Conservation (phyloP, 2,329 filamentous ascomycete species). For the Phaeosphaeria sp. region DNA sequence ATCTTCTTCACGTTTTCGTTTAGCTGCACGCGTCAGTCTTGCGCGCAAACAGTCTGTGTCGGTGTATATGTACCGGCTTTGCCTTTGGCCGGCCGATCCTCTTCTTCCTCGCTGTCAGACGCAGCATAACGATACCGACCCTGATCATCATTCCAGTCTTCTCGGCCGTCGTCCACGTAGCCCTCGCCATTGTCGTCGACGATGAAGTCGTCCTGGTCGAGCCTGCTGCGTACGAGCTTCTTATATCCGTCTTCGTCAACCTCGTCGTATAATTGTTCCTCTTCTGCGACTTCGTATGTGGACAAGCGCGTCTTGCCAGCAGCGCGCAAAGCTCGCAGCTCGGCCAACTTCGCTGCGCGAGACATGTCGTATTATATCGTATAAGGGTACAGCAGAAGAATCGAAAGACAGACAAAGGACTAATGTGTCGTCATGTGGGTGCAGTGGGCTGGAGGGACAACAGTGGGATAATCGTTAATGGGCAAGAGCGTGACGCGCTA, state of each 20-base stretch:
- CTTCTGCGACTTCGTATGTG: constrained; percentile 84
- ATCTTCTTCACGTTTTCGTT: constrained; percentile 87
- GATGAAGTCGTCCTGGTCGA: constrained; percentile 96
- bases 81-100: constrained; percentile 64
- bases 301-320: constrained; percentile 91
- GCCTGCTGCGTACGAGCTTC: constrained; percentile 85
- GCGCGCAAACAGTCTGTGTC: neutral
- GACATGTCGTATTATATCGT: constrained; percentile 38
- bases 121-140: constrained; percentile 69
- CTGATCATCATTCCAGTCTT: constrained; percentile 72
- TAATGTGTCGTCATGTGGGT: constrained; percentile 23
- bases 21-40: constrained; percentile 61
- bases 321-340: constrained; percentile 82
- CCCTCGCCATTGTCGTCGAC: constrained; percentile 98
- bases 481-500: constrained; percentile 24
- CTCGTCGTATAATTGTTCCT: constrained; percentile 88
- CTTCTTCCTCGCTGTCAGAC: constrained; percentile 75
- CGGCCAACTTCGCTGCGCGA: constrained; percentile 60
- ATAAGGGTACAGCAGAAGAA: constrained; percentile 14
- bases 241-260: constrained; percentile 98
- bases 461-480: constrained; percentile 13
- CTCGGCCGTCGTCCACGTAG: constrained; percentile 94
- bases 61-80: constrained; percentile 60
- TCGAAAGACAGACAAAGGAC: constrained; percentile 14
- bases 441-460: constrained; percentile 31